Evolutionary conservation across 306 rosid genomes (phyloP), one percentile per base, ranked within the genome.

Genomic region (Dalbergia cultrata): DNA sequence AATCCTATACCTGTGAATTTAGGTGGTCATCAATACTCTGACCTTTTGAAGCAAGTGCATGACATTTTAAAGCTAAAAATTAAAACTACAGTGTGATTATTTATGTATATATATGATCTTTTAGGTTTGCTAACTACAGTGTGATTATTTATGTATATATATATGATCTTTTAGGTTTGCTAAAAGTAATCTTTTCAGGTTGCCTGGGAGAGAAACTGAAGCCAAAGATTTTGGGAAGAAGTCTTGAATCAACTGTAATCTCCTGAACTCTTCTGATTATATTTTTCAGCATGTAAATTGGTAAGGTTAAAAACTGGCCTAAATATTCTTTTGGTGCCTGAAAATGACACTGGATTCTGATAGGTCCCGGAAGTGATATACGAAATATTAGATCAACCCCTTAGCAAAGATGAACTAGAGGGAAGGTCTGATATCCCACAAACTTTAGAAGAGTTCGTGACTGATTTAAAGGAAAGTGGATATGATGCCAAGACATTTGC

Each of bases 361-460:
- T 75, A 96, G 99, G 92, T 96, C 82, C 99, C 97, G 82, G 97
- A 93, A 82, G 98, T 96, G 52, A 87, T 96, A 79, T 96, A 87
- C 88, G 90, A 83, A 88, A 82, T 92, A 19, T 84, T 96, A 88
- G 89, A 86, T 78, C 90, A 93, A 82, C 97, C 98, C 59, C 74
- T 90, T 41, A 63, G 59, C 76, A 90, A 86, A 75, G 88, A 87
- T 78, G 97, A 92, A 83, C 63, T 96, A 69, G 67, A 86, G 77
- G 94, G 97, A 87, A 89, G 91, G 79, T 78, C 86, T 74, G 97
- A 93, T 81, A 90, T 96, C 81, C 98, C 99, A 60, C 97, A 96
- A 66, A 72, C 94, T 72, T 74, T 96, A 71, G 93, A 92, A 66
- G 98, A 93, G 57, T 96, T 96, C 88, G 92, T 96, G 97, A 70